Evolutionary conservation across 306 rosid genomes (phyloP), one percentile per base, ranked within the genome.

Genomic region (apple (Malus domestica)): DNA sequence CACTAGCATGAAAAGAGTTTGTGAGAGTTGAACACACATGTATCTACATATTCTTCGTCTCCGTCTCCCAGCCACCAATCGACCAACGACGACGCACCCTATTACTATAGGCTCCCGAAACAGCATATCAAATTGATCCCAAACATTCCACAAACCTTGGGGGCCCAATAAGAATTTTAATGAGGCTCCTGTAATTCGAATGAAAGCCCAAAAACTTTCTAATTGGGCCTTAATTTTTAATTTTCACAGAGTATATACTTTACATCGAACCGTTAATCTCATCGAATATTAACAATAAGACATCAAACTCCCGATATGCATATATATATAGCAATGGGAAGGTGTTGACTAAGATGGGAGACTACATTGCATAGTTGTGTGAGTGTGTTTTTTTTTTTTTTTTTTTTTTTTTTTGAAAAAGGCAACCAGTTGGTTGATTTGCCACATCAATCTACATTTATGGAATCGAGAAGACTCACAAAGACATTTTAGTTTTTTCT

Each of bases 141-240:
- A 2, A 16, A 4, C 55, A 15, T 15, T 92, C 85, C 58, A 73
- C 58, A 16, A 83, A 74, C 15, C 72, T 10, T 40, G 81, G 61
- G 27, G 25, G 61, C 61, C 61, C 61, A n/a, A n/a, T 10, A 10
- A 57, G 5, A 57, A 19, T 57, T 3, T n/a, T 0, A 8, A 49
- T 2, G 20, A 5, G 55, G 55, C 8, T 49, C 55, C 61, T 0
- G 1, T 22, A 4, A 2, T 8, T 20, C 0, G 2, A 22, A 10
- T 57, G 2, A 9, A 60, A 60, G 65, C 65, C 11, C 42, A 30
- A 1, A 29, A 0, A 8, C 42, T 29, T 30, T 30, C 40, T 15
- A 7, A 30, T 30, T 1, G n/a, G 22, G 3, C 68, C 11, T 29
- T 15, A n/a, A 30, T 15, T 15, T 62, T 62, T 10, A 5, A 8